Conservation (phyloP, 495 filamentous ascomycete genomes). For the Penicillium pancosmium region DNA sequence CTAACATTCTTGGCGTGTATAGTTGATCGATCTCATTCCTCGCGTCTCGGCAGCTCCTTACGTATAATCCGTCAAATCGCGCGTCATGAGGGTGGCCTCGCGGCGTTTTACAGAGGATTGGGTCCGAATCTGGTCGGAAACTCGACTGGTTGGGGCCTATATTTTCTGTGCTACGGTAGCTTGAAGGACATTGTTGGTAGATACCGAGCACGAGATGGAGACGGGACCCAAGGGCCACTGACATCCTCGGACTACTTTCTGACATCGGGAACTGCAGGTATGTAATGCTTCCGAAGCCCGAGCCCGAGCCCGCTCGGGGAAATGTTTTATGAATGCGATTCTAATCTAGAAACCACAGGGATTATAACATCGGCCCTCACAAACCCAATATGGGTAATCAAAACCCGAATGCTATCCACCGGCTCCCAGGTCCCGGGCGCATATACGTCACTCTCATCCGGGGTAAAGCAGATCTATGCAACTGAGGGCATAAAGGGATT, state of each 20-base stretch:
- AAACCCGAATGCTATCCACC: conserved; percentile 94
- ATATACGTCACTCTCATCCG: conserved; percentile 75
- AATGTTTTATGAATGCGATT: background rate
- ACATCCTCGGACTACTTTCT: conserved; percentile 80
- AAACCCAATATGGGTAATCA: conserved; percentile 98
- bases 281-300: background rate
- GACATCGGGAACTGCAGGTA: conserved; percentile 76
- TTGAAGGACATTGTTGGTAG: conserved; percentile 52
- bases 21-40: conserved; percentile 49
- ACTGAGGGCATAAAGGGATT: conserved; percentile 77
- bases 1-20: background rate
- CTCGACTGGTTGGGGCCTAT: conserved; percentile 85
- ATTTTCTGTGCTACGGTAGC: conserved; percentile 75
- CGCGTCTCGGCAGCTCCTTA: conserved; percentile 55
- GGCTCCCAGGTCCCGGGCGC: conserved; percentile 72
- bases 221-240: conserved; percentile 36
- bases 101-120: conserved; percentile 83
- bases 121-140: conserved; percentile 91
- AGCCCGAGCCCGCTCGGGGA: background rate
- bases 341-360: conserved; percentile 35
- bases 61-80: conserved; percentile 58
- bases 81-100: conserved; percentile 58
- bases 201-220: conserved; percentile 12
- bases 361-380: conserved; percentile 75
- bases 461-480: conserved; percentile 62